Conservation (phyloP, 2,329 filamentous ascomycete species). For the Penicillium sclerotiorum region DNA sequence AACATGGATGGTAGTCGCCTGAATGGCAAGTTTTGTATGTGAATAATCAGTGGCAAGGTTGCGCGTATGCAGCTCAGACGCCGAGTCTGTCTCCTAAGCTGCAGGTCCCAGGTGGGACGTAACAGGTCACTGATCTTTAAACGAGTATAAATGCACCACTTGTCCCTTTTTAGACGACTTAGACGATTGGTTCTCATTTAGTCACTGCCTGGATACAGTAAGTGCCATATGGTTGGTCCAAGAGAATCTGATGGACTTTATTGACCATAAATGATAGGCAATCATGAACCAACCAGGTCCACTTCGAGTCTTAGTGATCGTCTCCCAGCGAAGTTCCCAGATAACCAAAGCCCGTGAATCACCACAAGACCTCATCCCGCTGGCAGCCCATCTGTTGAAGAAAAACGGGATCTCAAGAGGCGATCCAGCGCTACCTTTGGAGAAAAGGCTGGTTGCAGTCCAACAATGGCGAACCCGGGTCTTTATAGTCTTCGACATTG, state of each 20-base stretch:
- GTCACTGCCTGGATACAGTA: no score
- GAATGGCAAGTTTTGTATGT: no score
- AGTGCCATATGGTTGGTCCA: no score
- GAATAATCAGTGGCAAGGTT: no score
- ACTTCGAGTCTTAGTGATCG: slow-evolving; percentile 27
- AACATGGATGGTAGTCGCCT: background rate
- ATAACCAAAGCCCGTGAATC: slow-evolving; percentile 18
- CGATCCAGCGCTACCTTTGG: background rate
- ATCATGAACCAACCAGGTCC: slow-evolving; percentile 14
- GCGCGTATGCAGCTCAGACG: background rate
- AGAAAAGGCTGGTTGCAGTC: slow-evolving; percentile 23
- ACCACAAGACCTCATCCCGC: slow-evolving; percentile 22
- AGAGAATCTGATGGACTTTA: no score
- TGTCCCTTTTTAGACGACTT: no score
- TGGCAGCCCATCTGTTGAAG: slow-evolving; percentile 23
- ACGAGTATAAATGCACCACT: no score
- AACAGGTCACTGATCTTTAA: background rate
- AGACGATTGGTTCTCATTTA: no score
- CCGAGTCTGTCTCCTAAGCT: background rate
- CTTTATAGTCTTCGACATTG: slow-evolving; percentile 32
- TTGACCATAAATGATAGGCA: background rate
- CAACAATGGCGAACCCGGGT: slow-evolving; percentile 26
- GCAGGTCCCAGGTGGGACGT: slow-evolving; percentile 2
- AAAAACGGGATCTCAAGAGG: slow-evolving; percentile 11
- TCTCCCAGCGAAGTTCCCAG: slow-evolving; percentile 24